Evolutionary conservation across 1,284 basidiomycete species (phyloP), one percentile per base, ranked within the genome.

Genomic region (Tremellales sp.): DNA sequence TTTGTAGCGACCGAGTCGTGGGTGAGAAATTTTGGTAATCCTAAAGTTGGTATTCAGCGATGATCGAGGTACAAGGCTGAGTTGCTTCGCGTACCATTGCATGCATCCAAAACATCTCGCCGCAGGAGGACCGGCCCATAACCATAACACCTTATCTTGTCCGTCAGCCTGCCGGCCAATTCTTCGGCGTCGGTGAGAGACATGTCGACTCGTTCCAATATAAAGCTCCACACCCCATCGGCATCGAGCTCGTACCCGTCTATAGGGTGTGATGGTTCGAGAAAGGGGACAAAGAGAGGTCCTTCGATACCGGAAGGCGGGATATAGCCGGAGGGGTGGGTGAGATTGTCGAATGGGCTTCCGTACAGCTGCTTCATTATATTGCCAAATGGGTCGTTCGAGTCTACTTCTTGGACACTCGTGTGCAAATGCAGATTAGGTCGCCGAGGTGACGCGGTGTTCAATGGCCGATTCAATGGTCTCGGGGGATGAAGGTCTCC

Each of bases 81-180:
- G n/a, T n/a, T n/a, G n/a, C n/a, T n/a, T n/a, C n/a, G n/a, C n/a
- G n/a, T n/a, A 36, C 42, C 42, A 22, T 25, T 14, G 28, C 46
- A 47, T 4, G 36, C 40, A 10, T 9, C 16, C n/a, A 22, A 26
- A 14, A 50, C 31, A 26, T 50, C 48, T 9, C 26, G 16, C 21
- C 13, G 14, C 27, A 50, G 13, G 12, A 50, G n/a, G 4, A 50
- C 48, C 19, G 48, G 48, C 21, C 48, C 48, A 33, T 32, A 50
- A 10, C 48, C 48, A 25, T 50, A 50, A 35, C 48, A 50, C 32
- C 48, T 24, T 18, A 50, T 31, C 31, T 31, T 44, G 16, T 25
- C 16, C 9, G 48, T 41, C 14, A 50, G n/a, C 21, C 37, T 18
- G 25, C 10, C 27, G 6, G 48, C 48, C 16, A 50, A 25, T 7